A percentile compares a stretch with the other conserved stretches of the same genome.
phyloP scores from a whole-genome alignment of 1,284 basidiomycete genomes.

The Meripilus lineatus region DNA sequence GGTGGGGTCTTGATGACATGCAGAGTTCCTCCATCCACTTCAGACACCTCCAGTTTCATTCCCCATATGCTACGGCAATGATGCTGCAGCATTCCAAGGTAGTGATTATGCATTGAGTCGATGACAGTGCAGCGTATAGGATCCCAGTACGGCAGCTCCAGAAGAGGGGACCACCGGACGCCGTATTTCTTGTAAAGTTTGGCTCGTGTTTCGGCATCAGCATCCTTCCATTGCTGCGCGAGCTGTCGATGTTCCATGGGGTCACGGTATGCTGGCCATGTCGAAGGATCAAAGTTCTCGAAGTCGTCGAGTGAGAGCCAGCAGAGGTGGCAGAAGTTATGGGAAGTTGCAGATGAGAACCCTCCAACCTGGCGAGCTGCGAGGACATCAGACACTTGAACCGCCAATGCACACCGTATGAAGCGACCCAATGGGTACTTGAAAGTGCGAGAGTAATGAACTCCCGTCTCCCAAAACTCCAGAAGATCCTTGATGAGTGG shows the following conservation, averaged over 20 bases:
- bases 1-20: background rate
- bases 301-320: conserved; percentile 5
- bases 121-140: conserved; percentile 22
- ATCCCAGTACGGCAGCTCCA: conserved; percentile 31
- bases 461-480: conserved; percentile 25
- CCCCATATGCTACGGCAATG: conserved; percentile 22
- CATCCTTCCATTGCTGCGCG: conserved; percentile 22
- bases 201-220: conserved; percentile 13
- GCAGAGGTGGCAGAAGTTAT: conserved; percentile 17
- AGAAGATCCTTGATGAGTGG: conserved; percentile 31
- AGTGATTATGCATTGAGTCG: conserved; percentile 29
- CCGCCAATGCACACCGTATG: conserved; percentile 21
- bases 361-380: conserved; percentile 25
- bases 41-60: conserved; percentile 12
- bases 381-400: conserved; percentile 28
- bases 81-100: conserved; percentile 20
- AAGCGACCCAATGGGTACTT: conserved; percentile 21
- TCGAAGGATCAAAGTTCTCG: conserved; percentile 12
- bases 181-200: conserved; percentile 20
- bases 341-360: conserved; percentile 8
- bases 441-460: conserved; percentile 23
- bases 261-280: conserved; percentile 13
- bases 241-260: conserved; percentile 10
- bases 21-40: background rate
- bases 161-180: conserved; percentile 25